Percentiles rank a stretch among this genome's conserved stretches.
These are phyloP conservation scores for Boletus rubropictus DNA, from an alignment of 768 basidiomycete species.

Conservation along the genomic window DNA sequence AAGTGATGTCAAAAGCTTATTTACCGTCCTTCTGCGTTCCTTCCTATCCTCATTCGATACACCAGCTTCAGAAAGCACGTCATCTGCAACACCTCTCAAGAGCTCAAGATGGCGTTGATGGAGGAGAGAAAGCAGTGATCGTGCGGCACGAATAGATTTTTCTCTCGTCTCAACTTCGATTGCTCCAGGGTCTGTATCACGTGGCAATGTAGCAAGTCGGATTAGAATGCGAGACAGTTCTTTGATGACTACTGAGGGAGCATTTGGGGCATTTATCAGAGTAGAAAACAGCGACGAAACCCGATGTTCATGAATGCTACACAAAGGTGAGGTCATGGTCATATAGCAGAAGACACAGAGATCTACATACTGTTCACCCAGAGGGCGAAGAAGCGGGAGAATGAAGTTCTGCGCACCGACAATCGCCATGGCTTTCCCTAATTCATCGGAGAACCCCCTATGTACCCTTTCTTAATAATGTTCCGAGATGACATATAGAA, in stretches of 20 bases:
- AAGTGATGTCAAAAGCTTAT: conserved; percentile 54
- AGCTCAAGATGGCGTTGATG: conserved; percentile 60
- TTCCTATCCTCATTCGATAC: conserved; percentile 23
- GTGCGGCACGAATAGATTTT: conserved; percentile 10
- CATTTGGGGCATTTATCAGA: conserved; percentile 25
- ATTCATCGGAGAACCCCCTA: conserved; percentile 45
- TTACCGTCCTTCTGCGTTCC: conserved; percentile 38
- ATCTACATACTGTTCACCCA: conserved; percentile 38
- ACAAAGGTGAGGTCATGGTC: not conserved
- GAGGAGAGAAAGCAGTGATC: conserved; percentile 46
- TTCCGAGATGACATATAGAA: not conserved
- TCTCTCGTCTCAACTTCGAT: conserved; percentile 5
- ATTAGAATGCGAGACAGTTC: conserved; percentile 23
- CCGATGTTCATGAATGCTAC: conserved; percentile 30
- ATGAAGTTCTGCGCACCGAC: conserved; percentile 53
- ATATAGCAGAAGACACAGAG: not conserved
- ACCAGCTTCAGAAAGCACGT: conserved; percentile 27
- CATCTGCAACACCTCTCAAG: conserved; percentile 40
- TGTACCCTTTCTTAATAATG: not conserved
- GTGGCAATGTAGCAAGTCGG: conserved; percentile 12
- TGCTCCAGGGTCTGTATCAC: not conserved
- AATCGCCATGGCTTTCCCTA: conserved; percentile 41
- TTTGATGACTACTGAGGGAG: conserved; percentile 19
- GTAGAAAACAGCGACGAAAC: conserved; percentile 27
- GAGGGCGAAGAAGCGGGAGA: conserved; percentile 42